Conservation (phyloP, 495 filamentous ascomycete species). For the Copromyces sp. region DNA sequence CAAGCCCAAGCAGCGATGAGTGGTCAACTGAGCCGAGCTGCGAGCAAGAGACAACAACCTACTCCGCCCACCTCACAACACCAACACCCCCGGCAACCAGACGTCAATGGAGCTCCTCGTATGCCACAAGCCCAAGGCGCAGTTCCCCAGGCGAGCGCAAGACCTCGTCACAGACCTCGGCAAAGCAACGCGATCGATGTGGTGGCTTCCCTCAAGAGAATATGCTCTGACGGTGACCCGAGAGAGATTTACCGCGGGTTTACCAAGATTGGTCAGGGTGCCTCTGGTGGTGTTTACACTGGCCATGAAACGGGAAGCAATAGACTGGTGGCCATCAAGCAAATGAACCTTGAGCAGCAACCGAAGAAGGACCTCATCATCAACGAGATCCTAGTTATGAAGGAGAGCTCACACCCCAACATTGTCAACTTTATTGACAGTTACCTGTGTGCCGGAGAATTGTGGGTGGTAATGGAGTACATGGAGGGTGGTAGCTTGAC, state of each 20-base stretch:
- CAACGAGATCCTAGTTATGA: slow-evolving; percentile 98
- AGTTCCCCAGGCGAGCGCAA: slow-evolving; percentile 40
- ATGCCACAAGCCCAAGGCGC: slow-evolving; percentile 30
- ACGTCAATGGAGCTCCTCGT: slow-evolving; percentile 47
- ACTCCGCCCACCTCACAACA: slow-evolving; percentile 47
- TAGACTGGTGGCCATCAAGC: slow-evolving; percentile 91
- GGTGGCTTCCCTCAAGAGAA: slow-evolving; percentile 67
- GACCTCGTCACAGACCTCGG: slow-evolving; percentile 65
- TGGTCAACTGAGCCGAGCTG: slow-evolving; percentile 47
- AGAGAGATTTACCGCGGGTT: slow-evolving; percentile 76
- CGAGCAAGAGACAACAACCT: slow-evolving; percentile 53
- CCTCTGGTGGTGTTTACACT: slow-evolving; percentile 90
- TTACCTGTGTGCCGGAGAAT: slow-evolving; percentile 74
- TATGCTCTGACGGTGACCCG: slow-evolving; percentile 83
- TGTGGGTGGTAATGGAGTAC: slow-evolving; percentile 99
- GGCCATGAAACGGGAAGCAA: slow-evolving; percentile 78
- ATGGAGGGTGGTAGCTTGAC: slow-evolving; percentile 98
- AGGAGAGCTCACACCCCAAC: slow-evolving; percentile 95
- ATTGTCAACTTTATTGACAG: slow-evolving; percentile 99
- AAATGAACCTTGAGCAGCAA: slow-evolving; percentile 98
- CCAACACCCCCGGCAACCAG: slow-evolving; percentile 41
- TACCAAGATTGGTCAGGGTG: slow-evolving; percentile 94
- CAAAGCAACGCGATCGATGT: slow-evolving; percentile 72
- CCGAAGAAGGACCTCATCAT: slow-evolving; percentile 99
- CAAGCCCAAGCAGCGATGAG: slow-evolving; percentile 55